These are phyloP conservation scores for Colletotrichum siamense DNA, from an alignment of 2,329 filamentous ascomycete genomes.

Conservation along the genomic window DNA sequence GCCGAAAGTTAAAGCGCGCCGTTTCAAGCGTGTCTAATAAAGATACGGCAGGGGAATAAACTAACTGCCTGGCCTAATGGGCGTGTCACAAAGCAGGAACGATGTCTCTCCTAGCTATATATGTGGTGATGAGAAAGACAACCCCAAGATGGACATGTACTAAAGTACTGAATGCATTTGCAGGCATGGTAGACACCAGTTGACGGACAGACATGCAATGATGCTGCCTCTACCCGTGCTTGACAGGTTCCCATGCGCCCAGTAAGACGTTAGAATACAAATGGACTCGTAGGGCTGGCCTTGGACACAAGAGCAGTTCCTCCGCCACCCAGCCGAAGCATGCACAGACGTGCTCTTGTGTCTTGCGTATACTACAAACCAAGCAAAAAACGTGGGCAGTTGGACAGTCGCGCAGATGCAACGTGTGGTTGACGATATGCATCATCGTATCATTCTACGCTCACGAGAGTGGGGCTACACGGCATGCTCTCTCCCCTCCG, in stretches of 20 bases:
- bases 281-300: constrained; percentile 10
- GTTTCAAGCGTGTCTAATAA: background rate
- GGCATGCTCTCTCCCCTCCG: background rate
- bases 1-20: background rate
- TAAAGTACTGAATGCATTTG: background rate
- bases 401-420: background rate
- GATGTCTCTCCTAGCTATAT: background rate
- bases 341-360: background rate
- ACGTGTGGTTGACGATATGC: constrained; percentile 4
- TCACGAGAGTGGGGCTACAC: background rate
- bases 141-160: background rate
- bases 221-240: background rate
- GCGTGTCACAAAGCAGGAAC: background rate
- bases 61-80: background rate
- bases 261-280: constrained; percentile 1
- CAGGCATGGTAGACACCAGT: background rate
- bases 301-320: background rate
- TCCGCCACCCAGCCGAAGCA: background rate
- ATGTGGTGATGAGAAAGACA: background rate
- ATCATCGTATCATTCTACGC: background rate
- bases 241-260: background rate
- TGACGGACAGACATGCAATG: background rate
- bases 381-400: background rate
- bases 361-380: background rate
- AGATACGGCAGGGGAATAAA: background rate